Base-by-base conservation (phyloP, 306 rosid genomes). In the Sphenostylis stenocarpa region DNA sequence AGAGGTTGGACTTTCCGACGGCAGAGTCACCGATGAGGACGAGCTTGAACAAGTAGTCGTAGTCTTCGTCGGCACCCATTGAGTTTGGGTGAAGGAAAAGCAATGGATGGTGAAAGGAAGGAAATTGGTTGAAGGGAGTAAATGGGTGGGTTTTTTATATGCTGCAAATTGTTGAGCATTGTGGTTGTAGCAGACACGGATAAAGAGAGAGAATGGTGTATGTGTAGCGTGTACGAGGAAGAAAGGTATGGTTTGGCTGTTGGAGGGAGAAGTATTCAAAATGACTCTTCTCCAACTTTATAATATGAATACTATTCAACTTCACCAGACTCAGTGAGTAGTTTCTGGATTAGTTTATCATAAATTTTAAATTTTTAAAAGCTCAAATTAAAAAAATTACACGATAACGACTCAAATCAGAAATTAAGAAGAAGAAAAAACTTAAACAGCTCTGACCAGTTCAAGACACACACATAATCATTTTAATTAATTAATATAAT, bases 21-120 rank as follows among this genome's bases (percentile, higher is more conserved):
- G 92, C 94, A 3, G 97, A 91, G 78, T 91, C 97, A 29, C 97
- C 97, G 34, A 91, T 87, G 72, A 91, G 78, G 56, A 91, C 97
- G 66, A 91, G 76, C 90, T 91, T 91, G 86, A 89, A 91, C 70
- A 91, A 83, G 87, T 87, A 89, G 47, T 91, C 94, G 55, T 89
- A 91, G 44, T 91, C 91, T 21, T 91, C 96, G 3, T 91, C 96
- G 6, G 87, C 81, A 66, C 91, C 90, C 97, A 91, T 91, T 75
- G 51, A 16, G 26, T 7, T 20, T 2, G 15, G 71, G 16, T 4
- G 31, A 64, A 64, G 49, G 7, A 64, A 64, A 36, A 33, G 9
- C 31, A 10, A 36, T 63, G 48, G 47, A 41, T 12, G 15, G 15
- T 41, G 47, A 41, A 41, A 41, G 55, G 20, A 48, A 48, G 16